Conservation (phyloP, 139 green algal genomes). For the Micractinium conductrix region DNA sequence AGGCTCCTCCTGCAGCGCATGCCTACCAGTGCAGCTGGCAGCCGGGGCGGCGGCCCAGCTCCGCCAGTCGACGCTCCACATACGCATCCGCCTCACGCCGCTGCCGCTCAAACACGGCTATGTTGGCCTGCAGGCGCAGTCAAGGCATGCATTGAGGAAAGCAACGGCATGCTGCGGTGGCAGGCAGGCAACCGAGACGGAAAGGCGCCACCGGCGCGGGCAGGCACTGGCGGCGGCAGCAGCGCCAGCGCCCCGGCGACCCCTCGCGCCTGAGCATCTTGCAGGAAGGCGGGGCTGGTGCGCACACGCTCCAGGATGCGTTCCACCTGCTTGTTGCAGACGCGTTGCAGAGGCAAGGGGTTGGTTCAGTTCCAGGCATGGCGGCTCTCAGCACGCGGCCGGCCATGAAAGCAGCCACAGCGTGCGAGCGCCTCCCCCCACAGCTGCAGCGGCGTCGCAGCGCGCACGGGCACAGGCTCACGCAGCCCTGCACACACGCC, state of each 20-base stretch:
- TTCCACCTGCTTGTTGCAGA: constrained; percentile 12
- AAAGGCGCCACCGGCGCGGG: neutral
- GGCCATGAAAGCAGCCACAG: neutral
- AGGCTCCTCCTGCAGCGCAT: neutral
- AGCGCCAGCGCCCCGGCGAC: neutral
- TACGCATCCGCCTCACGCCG: constrained; percentile 33
- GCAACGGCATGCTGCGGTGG: neutral
- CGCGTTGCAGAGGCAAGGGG: neutral
- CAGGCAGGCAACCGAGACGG: neutral
- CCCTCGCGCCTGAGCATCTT: constrained; percentile 30
- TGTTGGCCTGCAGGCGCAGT: neutral
- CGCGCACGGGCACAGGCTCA: neutral
- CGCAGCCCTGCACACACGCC: neutral
- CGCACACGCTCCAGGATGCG: constrained; percentile 41
- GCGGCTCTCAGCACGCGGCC: too few relatives aligned
- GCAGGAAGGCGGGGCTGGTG: constrained; percentile 37
- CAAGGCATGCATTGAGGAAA: too few relatives aligned
- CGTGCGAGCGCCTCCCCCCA: neutral
- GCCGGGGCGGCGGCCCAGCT: constrained; percentile 16
- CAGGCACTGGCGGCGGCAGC: neutral
- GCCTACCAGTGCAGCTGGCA: constrained; percentile 28
- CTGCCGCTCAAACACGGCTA: constrained; percentile 41
- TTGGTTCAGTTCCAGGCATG: too few relatives aligned
- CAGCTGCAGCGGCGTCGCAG: neutral
- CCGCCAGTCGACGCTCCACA: neutral